Evolutionary conservation across 2,329 filamentous ascomycete genomes (phyloP).

Genomic region (Salinomyces thailandicus): DNA sequence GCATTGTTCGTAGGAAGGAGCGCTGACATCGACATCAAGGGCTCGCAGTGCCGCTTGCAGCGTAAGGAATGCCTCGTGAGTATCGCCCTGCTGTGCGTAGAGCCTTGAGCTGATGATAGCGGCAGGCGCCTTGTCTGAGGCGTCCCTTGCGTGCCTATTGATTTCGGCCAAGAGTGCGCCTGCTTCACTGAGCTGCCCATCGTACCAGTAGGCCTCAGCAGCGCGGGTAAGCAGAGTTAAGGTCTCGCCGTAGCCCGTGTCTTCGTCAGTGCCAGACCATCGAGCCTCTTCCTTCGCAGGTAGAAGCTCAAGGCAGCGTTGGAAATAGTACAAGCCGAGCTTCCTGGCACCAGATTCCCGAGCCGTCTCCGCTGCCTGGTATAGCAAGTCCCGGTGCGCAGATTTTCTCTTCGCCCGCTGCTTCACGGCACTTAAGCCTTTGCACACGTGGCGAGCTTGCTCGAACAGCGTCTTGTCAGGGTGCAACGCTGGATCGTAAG

Average conservation of each 20-base stretch:
- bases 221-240: constrained; percentile 66
- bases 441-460: constrained; percentile 71
- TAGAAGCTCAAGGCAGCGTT: constrained; percentile 64
- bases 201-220: constrained; percentile 73
- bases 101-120: constrained; percentile 77
- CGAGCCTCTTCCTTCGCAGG: constrained; percentile 52
- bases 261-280: constrained; percentile 58
- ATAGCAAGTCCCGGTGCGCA: constrained; percentile 61
- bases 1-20: constrained; percentile 63
- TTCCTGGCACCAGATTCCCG: constrained; percentile 72
- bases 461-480: constrained; percentile 49
- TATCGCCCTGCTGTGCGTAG: constrained; percentile 62
- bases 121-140: constrained; percentile 72
- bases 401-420: constrained; percentile 39
- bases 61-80: constrained; percentile 54
- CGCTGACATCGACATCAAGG: constrained; percentile 56
- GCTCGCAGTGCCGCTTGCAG: constrained; percentile 61
- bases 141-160: constrained; percentile 57
- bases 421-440: constrained; percentile 65
- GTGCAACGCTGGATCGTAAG: constrained; percentile 46
- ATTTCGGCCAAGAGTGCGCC: constrained; percentile 58
- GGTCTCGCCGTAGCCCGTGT: constrained; percentile 79
- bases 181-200: constrained; percentile 59
- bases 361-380: constrained; percentile 66
- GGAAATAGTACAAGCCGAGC: constrained; percentile 74